Conservation (phyloP, 352 stramenopile genomes). For the Pythium sukuiense region DNA sequence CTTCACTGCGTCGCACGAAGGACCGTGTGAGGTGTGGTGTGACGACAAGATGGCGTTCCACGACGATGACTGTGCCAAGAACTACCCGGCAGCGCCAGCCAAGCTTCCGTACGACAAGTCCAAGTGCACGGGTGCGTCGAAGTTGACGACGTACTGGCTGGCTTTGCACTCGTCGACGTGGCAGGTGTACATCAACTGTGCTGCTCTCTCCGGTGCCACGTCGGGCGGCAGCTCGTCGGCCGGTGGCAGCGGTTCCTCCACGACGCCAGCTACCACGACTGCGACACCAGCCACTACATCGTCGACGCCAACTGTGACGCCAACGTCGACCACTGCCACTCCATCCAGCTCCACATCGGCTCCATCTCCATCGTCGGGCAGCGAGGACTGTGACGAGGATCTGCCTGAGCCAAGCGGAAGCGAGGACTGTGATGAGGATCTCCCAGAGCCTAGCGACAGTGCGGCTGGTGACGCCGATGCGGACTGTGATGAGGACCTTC, state of each 20-base stretch:
- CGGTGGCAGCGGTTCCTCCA: not conserved
- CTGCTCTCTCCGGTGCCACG: constrained; percentile 12
- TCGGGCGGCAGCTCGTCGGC: not conserved
- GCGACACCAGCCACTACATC: too few relatives aligned
- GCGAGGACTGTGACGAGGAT: constrained; percentile 5
- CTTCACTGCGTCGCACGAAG: constrained; percentile 40
- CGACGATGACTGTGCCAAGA: constrained; percentile 47
- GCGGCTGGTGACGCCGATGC: too few relatives aligned
- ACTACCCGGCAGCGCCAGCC: constrained; percentile 35
- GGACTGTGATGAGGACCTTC: constrained; percentile 21
- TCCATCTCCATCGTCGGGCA: not conserved
- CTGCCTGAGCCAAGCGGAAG: too few relatives aligned
- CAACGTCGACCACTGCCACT: too few relatives aligned
- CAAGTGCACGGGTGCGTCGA: constrained; percentile 42
- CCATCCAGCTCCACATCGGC: not conserved
- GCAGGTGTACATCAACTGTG: constrained; percentile 40
- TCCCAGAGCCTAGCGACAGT: constrained; percentile 16
- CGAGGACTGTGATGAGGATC: constrained; percentile 10
- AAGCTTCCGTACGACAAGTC: constrained; percentile 43
- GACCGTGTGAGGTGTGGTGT: constrained; percentile 56
- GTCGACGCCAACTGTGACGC: constrained; percentile 5
- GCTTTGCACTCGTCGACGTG: constrained; percentile 37
- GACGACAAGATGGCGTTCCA: constrained; percentile 21
- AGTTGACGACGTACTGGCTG: constrained; percentile 44
- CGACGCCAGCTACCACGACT: not conserved